Evolutionary conservation across 192 early-diverging fungal genomes (phyloP).

Genomic region (Chytriomyces sp.): DNA sequence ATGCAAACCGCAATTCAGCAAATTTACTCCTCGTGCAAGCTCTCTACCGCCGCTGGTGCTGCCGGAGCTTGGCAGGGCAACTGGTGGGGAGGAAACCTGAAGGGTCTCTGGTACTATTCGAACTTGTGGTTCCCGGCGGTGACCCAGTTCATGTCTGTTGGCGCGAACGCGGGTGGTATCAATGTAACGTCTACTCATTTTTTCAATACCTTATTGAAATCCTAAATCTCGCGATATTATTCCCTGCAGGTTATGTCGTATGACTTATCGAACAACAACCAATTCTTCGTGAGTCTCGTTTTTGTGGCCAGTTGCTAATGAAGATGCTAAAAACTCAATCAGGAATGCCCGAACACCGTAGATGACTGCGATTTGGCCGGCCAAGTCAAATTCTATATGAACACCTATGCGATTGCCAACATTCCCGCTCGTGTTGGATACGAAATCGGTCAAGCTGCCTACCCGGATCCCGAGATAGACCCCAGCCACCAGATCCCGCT

Average conservation of each 20-base stretch:
- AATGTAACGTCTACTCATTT: no score
- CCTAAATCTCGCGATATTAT: no score
- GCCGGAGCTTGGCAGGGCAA: slow-evolving; percentile 18
- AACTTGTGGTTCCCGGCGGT: slow-evolving; percentile 21
- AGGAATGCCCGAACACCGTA: background rate
- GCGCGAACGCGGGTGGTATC: slow-evolving; percentile 25
- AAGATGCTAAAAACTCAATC: no score
- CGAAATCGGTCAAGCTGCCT: slow-evolving; percentile 8
- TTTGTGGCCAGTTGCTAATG: no score
- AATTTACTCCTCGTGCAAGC: slow-evolving; percentile 12
- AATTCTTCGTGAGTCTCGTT: background rate
- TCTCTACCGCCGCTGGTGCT: slow-evolving; percentile 23
- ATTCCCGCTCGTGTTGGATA: slow-evolving; percentile 16
- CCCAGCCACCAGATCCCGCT: slow-evolving; percentile 4
- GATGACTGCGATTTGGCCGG: background rate
- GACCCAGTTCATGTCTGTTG: slow-evolving; percentile 9
- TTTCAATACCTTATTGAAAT: no score
- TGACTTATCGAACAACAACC: slow-evolving; percentile 8
- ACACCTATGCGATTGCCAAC: slow-evolving; percentile 4
- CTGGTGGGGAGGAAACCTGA: slow-evolving; percentile 31
- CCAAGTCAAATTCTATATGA: slow-evolving; percentile 15
- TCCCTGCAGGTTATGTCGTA: background rate
- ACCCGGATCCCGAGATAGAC: slow-evolving; percentile 5
- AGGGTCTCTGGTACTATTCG: slow-evolving; percentile 16
- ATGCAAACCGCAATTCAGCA: slow-evolving; percentile 3